Base-by-base conservation (phyloP, 352 stramenopile genomes). In the Phytophthora constricta region DNA sequence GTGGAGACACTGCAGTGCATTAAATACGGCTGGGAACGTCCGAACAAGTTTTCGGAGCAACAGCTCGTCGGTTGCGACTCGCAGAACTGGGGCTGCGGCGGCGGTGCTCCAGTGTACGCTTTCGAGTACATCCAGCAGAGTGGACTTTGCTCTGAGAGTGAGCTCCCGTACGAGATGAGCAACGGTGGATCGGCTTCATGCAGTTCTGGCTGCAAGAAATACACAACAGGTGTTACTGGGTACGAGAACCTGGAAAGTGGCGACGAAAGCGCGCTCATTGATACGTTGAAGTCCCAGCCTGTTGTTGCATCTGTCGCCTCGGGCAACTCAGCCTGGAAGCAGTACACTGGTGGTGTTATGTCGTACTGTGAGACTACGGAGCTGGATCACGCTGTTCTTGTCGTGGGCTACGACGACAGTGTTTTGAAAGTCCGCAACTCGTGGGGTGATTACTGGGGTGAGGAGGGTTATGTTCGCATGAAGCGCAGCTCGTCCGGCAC, bases 381-480 rank as follows among this genome's bases (percentile, higher is more conserved):
- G 22, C 85, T 99, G 59, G 97, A 99, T 76, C 97, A 99, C 74
- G 98, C 95, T 20, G 96, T 99, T 16, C 81, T 99, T 34, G 89
- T 93, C 4, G 93, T 99, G 25, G 97, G 97, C 20, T 99, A 99
- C 77, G 89, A 91, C 55, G 76, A 70, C 55, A 71, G 45, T 0
- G 79, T 66, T 27, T 97, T 95, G 77, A 98, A 98, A 62, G 85
- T 99, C 33, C 97, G 97, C 51, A 99, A 99, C 78, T 98, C 96
- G 49, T 99, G 96, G 97, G 97, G 97, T 33, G 63, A 78, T 4
- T 76, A 67, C 20, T 99, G 95, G 94, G 96, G 95, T 58, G 87
- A 97, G 57, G 74, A 84, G 27, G 93, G 94, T 43, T 98, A 97
- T 78, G 90, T 99, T 37, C 81, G 83, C 14, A 80, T 98, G n/a